Evolutionary conservation across 305 asterid genomes (phyloP), one percentile per base, ranked within the genome.

Genomic region (Fraxinus latifolia): DNA sequence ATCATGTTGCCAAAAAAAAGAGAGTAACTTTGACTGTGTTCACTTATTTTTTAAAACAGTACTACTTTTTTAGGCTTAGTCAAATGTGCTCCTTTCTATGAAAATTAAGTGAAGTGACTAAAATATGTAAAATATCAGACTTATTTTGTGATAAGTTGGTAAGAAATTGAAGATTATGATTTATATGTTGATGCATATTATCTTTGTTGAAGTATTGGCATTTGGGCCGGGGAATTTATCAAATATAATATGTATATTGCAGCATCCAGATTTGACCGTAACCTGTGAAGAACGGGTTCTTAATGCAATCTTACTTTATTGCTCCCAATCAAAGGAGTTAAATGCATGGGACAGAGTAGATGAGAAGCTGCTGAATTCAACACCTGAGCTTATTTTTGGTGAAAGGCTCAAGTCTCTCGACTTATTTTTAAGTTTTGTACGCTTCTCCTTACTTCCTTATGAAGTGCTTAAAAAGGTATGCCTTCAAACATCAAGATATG

Each of bases 281-380:
- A 95, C 98, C 34, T 92, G 97, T n/a, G 99, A 95, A 88, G 99
- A 95, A 86, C 90, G 97, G 85, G 92, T 95, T 83, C 93, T 95
- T 76, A 92, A 88, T 86, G 97, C 99, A 83, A 85, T 94, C 83
- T 87, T 95, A 58, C 88, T 89, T 44, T 95, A 98, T 97, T 90
- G 93, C 82, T 83, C 90, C 81, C 88, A 92, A 87, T 90, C 93
- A 62, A 88, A 89, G 77, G 97, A 91, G 81, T 80, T 88, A 83
- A 79, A 74, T 79, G 92, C 93, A 83, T 94, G 99, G 97, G 95
- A 93, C 75, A 86, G 78, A 82, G 86, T 90, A 21, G 95, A 94
- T 68, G 89, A 90, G 76, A 89, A 88, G 88, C 39, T 94, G 89
- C 73, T 68, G 33, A 89, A 80, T 83, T 86, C 89, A 39, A 80